phyloP scores from a whole-genome alignment of 192 early-diverging fungal genomes.

The Linnemannia schmuckeri region DNA sequence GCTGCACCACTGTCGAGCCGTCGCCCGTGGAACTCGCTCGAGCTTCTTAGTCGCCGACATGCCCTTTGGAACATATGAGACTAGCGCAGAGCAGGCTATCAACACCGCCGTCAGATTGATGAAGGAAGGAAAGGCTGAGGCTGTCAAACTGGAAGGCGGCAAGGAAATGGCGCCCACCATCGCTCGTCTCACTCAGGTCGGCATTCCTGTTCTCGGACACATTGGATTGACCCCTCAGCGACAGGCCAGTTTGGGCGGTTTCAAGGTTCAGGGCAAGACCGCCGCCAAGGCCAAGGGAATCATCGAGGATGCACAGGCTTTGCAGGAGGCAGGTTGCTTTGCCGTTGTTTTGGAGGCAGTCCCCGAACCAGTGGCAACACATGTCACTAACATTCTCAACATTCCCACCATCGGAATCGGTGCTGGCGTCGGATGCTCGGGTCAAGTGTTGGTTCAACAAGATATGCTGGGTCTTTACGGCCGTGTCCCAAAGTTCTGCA shows the following conservation, averaged over 20 bases:
- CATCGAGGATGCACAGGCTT: constrained; percentile 86
- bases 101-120: constrained; percentile 82
- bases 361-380: constrained; percentile 86
- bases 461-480: constrained; percentile 96
- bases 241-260: constrained; percentile 87
- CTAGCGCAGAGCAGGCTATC: constrained; percentile 78
- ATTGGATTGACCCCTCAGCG: constrained; percentile 97
- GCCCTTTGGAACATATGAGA: constrained; percentile 94
- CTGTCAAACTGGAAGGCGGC: constrained; percentile 96
- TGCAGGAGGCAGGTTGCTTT: constrained; percentile 94
- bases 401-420: constrained; percentile 99
- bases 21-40: constrained; percentile 81
- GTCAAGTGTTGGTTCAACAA: constrained; percentile 93
- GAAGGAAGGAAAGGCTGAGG: constrained; percentile 92
- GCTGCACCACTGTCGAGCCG: constrained; percentile 95
- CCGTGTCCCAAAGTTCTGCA: constrained; percentile 91
- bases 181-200: constrained; percentile 80
- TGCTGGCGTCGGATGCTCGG: constrained; percentile 87
- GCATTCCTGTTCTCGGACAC: constrained; percentile 97
- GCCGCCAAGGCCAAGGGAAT: constrained; percentile 77
- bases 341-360: constrained; percentile 92
- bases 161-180: constrained; percentile 85
- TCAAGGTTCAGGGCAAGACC: constrained; percentile 92
- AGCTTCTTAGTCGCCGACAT: constrained; percentile 91
- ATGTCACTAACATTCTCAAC: constrained; percentile 79